These are phyloP conservation scores for Euphorbia pulcherrima DNA, from an alignment of 345 rosid genomes.

Conservation along the genomic window DNA sequence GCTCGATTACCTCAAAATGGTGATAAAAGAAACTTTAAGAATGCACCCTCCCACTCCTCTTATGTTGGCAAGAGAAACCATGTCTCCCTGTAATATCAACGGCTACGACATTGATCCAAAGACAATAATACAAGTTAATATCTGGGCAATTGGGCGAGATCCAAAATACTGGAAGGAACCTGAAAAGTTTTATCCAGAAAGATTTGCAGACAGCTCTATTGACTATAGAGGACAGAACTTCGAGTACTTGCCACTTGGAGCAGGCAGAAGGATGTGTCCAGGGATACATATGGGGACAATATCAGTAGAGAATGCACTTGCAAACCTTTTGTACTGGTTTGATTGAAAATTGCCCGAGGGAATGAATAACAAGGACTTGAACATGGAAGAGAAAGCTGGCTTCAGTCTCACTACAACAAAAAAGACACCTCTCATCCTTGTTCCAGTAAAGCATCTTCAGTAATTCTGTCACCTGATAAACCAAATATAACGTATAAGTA, in stretches of 20 bases:
- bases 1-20: conserved; percentile 31
- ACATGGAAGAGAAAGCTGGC: conserved; percentile 38
- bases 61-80: conserved; percentile 37
- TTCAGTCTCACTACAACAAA: conserved; percentile 13
- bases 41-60: conserved; percentile 52
- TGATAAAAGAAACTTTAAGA: conserved; percentile 50
- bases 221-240: conserved; percentile 46
- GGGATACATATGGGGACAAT: conserved; percentile 35
- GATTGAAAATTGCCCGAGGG: conserved; percentile 42
- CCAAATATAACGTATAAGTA: too few relatives aligned
- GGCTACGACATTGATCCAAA: conserved; percentile 39
- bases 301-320: conserved; percentile 32
- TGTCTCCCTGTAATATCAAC: conserved; percentile 30
- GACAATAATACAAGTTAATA: conserved; percentile 37
- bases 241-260: conserved; percentile 50
- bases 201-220: conserved; percentile 34
- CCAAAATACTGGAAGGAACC: conserved; percentile 40
- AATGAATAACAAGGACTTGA: conserved; percentile 23
- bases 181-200: conserved; percentile 38
- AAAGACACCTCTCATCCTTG: conserved; percentile 28
- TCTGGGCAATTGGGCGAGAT: conserved; percentile 48
- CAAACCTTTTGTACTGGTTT: conserved; percentile 40
- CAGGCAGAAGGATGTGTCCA: conserved; percentile 52
- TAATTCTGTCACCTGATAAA: too few relatives aligned
- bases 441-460: conserved; percentile 24